Evolutionary conservation across 129 eudicot species (phyloP).

Genomic region (Glebionis coronaria): DNA sequence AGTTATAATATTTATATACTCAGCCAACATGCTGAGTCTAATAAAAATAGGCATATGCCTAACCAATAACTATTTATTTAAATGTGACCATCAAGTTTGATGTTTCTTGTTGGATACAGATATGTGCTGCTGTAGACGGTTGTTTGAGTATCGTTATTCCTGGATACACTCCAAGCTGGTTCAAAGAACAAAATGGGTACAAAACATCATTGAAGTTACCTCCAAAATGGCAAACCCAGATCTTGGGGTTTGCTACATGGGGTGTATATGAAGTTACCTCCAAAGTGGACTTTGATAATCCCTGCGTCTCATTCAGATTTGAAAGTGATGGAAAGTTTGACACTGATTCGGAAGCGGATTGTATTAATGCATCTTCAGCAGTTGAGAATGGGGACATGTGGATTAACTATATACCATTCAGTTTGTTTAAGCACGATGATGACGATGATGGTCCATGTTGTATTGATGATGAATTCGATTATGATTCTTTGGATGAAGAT

Average conservation of each 20-base stretch:
- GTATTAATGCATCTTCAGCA: neutral
- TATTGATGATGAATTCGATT: too few relatives aligned
- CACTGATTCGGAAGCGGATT: neutral
- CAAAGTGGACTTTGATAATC: too few relatives aligned
- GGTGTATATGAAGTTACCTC: too few relatives aligned
- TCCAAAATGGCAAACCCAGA: neutral
- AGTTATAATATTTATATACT: neutral
- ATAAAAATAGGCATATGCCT: neutral
- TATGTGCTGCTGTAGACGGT: constrained; percentile 1
- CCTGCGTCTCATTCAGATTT: neutral
- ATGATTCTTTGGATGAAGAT: too few relatives aligned
- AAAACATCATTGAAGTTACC: neutral
- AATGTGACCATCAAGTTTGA: too few relatives aligned
- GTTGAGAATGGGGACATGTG: neutral
- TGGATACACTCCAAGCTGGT: constrained; percentile 16
- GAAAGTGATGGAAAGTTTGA: neutral
- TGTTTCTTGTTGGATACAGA: neutral
- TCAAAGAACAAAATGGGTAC: neutral
- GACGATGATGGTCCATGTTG: too few relatives aligned
- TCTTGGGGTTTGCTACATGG: constrained; percentile 1
- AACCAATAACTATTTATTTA: neutral
- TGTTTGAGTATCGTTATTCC: neutral
- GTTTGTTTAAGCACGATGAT: neutral
- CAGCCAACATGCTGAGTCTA: neutral
- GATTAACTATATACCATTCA: constrained; percentile 15